Conservation (phyloP, 805 yeast genomes). For the Candida oleophila region DNA sequence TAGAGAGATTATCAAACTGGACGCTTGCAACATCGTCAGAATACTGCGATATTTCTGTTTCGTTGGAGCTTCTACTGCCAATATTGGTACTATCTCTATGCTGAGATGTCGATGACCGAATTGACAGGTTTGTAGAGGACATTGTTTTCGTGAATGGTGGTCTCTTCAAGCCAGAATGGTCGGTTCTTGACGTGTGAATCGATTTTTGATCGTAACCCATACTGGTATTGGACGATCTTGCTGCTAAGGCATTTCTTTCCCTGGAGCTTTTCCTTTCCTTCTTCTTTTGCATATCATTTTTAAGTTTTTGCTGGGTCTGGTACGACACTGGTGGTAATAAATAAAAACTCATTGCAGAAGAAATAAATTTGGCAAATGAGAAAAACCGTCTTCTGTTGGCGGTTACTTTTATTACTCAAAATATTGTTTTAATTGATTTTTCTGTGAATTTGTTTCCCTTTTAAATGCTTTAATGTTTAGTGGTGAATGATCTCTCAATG, state of each 20-base stretch:
- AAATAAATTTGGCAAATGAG: too few species aligned
- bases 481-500: not conserved
- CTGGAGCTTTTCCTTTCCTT: slow-evolving; percentile 3
- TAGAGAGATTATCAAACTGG: not conserved
- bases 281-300: slow-evolving; percentile 12
- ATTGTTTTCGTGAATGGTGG: not conserved
- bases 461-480: not conserved
- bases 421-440: not conserved
- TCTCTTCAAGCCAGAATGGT: not conserved
- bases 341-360: slow-evolving; percentile 14
- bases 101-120: not conserved
- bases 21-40: not conserved
- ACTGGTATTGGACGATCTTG: not conserved
- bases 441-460: not conserved
- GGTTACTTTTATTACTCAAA: too few species aligned
- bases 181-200: not conserved
- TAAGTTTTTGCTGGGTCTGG: slow-evolving; percentile 17
- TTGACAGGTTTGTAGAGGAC: not conserved
- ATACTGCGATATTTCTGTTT: not conserved
- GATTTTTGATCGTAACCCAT: not conserved
- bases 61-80: not conserved
- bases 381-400: too few species aligned
- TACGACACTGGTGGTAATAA: slow-evolving; percentile 15
- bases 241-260: not conserved
- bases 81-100: not conserved